Base-by-base conservation (phyloP, 306 rosid species). In the Fragaria ananassa region DNA sequence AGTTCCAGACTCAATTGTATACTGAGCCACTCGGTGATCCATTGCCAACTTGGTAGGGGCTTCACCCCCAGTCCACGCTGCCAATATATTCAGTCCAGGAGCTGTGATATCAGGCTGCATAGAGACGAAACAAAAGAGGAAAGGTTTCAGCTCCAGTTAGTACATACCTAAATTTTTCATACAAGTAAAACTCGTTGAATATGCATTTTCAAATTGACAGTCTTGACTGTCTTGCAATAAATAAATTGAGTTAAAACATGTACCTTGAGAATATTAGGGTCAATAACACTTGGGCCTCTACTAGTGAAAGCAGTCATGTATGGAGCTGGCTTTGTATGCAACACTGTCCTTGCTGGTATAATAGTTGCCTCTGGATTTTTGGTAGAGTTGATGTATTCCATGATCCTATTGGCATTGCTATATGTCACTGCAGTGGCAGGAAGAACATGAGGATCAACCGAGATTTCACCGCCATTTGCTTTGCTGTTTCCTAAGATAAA, bases 81-180 rank as follows among this genome's bases (percentile, higher is more conserved):
- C 99, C 81, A 95, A 69, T 83, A 95, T 92, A 66, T 95, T 87
- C 53, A 95, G 78, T 25, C 99, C 99, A 4, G 99, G 99, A 5
- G 97, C 99, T 78, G 97, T 89, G 57, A 95, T 89, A 69, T 95
- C 99, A 13, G 97, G 99, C 99, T 94, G 97, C 83, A 68, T 8
- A 68, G 8, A 51, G 8, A 57, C 6, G 69, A 71, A 76, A 65
- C 70, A 82, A 42, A 23, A 42, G 77, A 54, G 71, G 60, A 27
- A 68, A 45, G 23, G 57, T 73, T 74, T 66, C 14, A 45, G 45
- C 35, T 1, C 70, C 61, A 46, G 57, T 29, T 5, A 61, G 10
- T 54, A 60, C 10, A 2, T 31, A n/a, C 14, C 31, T 45, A 58
- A n/a, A 34, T 35, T 9, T 9, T 10, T 9, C 50, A 44, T 11